These are phyloP conservation scores for Hondaea fermentalgiana DNA, from an alignment of 108 stramenopile genomes.

Conservation along the genomic window DNA sequence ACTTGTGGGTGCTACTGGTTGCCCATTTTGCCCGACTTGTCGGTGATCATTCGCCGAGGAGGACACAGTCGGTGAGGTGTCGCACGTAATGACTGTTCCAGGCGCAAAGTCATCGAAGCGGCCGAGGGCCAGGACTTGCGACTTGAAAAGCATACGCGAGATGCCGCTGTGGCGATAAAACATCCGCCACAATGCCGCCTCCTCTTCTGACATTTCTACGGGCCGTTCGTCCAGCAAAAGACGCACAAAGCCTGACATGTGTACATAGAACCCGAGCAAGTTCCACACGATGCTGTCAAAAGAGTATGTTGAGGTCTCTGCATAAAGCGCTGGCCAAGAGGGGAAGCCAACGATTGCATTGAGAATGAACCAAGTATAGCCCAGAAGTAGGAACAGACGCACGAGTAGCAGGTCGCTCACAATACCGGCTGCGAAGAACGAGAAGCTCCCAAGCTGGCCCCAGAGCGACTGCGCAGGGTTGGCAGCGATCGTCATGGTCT, in stretches of 20 bases:
- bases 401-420: background rate
- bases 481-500: background rate
- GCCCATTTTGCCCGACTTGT: background rate
- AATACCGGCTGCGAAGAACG: background rate
- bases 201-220: background rate
- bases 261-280: background rate
- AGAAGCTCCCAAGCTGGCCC: conserved; percentile 6
- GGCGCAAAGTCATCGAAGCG: background rate
- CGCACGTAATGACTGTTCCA: background rate
- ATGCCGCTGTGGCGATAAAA: conserved; percentile 7
- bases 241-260: background rate
- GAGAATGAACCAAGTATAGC: background rate
- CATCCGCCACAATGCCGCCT: background rate
- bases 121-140: background rate
- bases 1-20: background rate
- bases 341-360: background rate
- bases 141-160: background rate
- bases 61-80: background rate
- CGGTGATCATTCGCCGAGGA: background rate
- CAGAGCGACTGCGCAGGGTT: background rate
- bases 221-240: background rate
- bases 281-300: background rate
- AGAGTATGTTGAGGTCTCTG: too few relatives aligned
- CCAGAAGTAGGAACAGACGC: background rate
- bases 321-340: background rate